Base-by-base conservation (phyloP, 2,329 filamentous ascomycete genomes). In the Lasiodiplodia gonubiensis region DNA sequence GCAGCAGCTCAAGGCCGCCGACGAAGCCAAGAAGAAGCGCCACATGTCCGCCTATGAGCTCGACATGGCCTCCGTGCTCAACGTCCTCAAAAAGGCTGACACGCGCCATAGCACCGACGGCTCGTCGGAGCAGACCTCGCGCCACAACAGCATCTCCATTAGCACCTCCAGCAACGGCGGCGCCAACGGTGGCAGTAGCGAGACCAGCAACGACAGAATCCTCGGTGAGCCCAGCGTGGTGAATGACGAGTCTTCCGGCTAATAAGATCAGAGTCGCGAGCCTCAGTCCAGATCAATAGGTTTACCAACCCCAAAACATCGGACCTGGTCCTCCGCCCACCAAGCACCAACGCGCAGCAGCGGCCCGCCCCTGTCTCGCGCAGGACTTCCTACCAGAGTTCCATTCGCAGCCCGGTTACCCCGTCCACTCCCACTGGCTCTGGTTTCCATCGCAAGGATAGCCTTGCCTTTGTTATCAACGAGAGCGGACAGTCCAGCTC, bases 391-490 rank as follows among this genome's bases (percentile, higher is more conserved):
- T 60, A 51, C n/a, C 64, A 59, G 21, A 33, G 51, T 33, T 46
- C 61, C 61, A 57, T 59, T 23, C 52, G 42, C 14, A 66, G 64
- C 23, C 53, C 53, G 16, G 21, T 23, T 12, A 51, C 46, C 4
- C 42, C 64, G 3, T 60, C 64, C 21, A 51, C 64, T 51, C 64
- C 64, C 8, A 60, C 27, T 23, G 42, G 39, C 27, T 46, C 64
- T n/a, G 51, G 37, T 16, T 66, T 57, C 37, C 64, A 67, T n/a
- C 39, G 64, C n/a, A 67, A 54, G 61, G 51, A 59, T 33, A 67
- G 64, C 64, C 64, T 67, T 16, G 54, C 64, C 52, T 67, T 67
- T 14, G 46, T 67, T 54, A 67, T 67, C 42, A 67, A 67, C 54
- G 64, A 67, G 42, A 59, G 64, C 33, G 54, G 54, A 23, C 64